Conservation (phyloP, 176 grass and related monocot species). For the Eleusine coracana region DNA sequence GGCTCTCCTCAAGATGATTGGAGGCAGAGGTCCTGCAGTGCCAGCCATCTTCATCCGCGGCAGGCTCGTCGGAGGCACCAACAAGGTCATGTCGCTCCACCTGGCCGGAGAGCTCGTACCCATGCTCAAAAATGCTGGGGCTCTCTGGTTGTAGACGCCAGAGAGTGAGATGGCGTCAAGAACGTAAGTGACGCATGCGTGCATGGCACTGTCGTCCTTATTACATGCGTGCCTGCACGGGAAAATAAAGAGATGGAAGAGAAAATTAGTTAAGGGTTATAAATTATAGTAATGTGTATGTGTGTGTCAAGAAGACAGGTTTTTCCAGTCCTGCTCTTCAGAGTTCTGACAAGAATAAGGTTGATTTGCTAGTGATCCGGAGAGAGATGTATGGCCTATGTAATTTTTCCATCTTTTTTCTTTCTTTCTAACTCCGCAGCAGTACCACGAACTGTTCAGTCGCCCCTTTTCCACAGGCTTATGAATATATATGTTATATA, state of each 20-base stretch:
- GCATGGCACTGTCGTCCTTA: not conserved
- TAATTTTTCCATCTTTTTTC: no score
- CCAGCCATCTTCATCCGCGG: conserved; percentile 58
- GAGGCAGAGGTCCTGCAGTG: conserved; percentile 26
- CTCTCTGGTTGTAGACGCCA: conserved; percentile 54
- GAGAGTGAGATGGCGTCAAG: not conserved
- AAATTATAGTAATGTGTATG: not conserved
- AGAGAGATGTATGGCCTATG: no score
- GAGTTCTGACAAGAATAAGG: not conserved
- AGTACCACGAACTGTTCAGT: not conserved
- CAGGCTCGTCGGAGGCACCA: conserved; percentile 50
- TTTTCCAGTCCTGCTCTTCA: conserved; percentile 34
- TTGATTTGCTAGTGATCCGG: not conserved
- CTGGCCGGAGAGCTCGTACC: conserved; percentile 51
- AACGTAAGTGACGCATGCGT: not conserved
- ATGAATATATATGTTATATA: not conserved
- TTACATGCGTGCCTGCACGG: not conserved
- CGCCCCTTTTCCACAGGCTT: not conserved
- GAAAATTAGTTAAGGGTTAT: not conserved
- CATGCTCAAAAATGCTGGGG: conserved; percentile 58
- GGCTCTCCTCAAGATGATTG: conserved; percentile 47
- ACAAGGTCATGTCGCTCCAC: conserved; percentile 59
- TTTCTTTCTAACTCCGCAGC: no score
- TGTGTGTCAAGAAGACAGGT: conserved; percentile 22
- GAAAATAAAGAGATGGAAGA: not conserved